Evolutionary conservation across 108 stramenopile genomes (phyloP).

Genomic region (Pseudonitzschia multiseries): DNA sequence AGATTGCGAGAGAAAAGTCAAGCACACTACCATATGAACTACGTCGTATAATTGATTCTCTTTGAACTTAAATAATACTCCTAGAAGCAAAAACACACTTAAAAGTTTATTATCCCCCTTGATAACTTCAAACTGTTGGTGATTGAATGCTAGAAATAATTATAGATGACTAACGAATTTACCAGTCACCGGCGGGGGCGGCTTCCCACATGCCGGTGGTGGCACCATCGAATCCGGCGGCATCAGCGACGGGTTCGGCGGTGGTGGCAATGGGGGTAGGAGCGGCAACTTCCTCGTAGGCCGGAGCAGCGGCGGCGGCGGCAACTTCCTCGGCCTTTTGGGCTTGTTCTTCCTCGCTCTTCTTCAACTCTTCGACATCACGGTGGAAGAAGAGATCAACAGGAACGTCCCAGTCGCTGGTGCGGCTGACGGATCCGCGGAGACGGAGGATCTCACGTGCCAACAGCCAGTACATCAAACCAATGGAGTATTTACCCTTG

Average conservation of each 20-base stretch:
- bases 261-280: slow-evolving; percentile 43
- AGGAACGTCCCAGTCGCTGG: slow-evolving; percentile 94
- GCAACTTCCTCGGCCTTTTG: slow-evolving; percentile 83
- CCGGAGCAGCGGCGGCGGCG: slow-evolving; percentile 50
- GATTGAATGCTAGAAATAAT: slow-evolving; percentile 4
- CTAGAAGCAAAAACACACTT: neutral
- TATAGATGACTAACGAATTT: slow-evolving; percentile 23
- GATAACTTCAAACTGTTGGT: neutral
- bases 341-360: slow-evolving; percentile 93
- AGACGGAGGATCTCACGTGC: slow-evolving; percentile 98
- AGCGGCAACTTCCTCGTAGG: slow-evolving; percentile 55
- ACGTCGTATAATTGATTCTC: no score
- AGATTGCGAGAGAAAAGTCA: no score
- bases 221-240: slow-evolving; percentile 30
- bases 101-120: neutral
- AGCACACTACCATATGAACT: no score
- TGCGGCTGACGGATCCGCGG: slow-evolving; percentile 93
- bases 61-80: no score
- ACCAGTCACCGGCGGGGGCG: slow-evolving; percentile 46
- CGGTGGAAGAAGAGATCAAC: slow-evolving; percentile 99
- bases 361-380: slow-evolving; percentile 99
- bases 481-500: slow-evolving; percentile 99
- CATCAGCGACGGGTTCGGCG: slow-evolving; percentile 18
- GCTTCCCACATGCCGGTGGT: slow-evolving; percentile 47
- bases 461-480: slow-evolving; percentile 98